Evolutionary conservation across 108 stramenopile genomes (phyloP), one percentile per base, ranked within the genome.

Genomic region (Heterococcus sp.): DNA sequence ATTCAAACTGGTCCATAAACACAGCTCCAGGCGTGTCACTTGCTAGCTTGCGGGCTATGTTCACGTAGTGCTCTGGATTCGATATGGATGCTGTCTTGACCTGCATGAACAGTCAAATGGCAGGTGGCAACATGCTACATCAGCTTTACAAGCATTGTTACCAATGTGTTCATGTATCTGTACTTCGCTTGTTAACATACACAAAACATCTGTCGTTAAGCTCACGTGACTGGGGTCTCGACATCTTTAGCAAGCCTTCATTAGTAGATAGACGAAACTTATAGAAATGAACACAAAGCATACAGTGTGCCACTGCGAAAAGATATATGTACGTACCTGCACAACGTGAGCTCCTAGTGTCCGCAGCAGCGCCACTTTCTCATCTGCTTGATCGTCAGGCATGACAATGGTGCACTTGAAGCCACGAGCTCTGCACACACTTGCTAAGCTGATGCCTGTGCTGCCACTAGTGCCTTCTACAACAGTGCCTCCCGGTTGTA

Each of bases 1-100:
- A 95, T 66, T 98, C 95, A 85, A 98, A 98, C 74, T 98, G 97
- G 87, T 98, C 91, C 87, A 95, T 90, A 71, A 95, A 97, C 8
- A 94, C 91, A 5, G 93, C 93, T 21, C 88, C 89, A 26, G 65
- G 68, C 1, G n/a, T 32, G 39, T 86, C 78, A 37, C 11, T 36
- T 8, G 87, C 82, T 29, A 92, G 80, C 75, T 89, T 87, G 68
- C 77, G 72, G 84, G 85, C 33, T 91, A 93, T 77, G 87, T 96
- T 95, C 35, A 95, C 94, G 83, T 96, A 98, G 85, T 96, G 94
- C n/a, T 92, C 88, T 1, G 94, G 93, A 89, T 94, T 95, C 68
- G 93, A 89, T 69, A 96, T 98, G 28, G 92, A 76, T 11, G 93
- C 93, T 27, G 89, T 93, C 40, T 89, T 90, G 2, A 95, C 95